Percentiles rank a stretch among this genome's conserved stretches.
phyloP scores from a whole-genome alignment of 1,284 basidiomycete species.

The Abortiporus biennis region DNA sequence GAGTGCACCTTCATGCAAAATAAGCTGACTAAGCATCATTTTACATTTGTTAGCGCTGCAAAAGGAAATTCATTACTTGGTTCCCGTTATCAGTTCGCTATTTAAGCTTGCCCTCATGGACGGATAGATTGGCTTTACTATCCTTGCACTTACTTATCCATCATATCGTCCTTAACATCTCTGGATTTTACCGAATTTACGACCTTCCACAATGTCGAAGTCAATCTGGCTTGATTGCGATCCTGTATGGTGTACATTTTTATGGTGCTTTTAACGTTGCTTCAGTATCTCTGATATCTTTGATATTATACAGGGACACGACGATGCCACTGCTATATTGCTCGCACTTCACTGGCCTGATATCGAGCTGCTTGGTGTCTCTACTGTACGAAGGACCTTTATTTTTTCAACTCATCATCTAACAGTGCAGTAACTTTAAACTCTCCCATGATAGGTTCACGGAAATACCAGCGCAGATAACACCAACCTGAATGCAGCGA shows the following conservation, averaged over 20 bases:
- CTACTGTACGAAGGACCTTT: conserved; percentile 46
- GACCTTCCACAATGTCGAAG: too few species aligned
- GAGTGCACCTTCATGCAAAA: too few species aligned
- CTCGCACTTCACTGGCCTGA: conserved; percentile 60
- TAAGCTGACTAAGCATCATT: too few species aligned
- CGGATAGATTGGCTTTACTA: too few species aligned
- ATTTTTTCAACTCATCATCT: neutral
- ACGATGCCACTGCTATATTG: conserved; percentile 78
- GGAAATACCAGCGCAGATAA: conserved; percentile 64
- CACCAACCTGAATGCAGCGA: conserved; percentile 68
- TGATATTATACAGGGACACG: conserved; percentile 69
- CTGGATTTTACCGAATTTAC: too few species aligned
- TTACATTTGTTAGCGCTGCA: too few species aligned
- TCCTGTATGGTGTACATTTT: conserved; percentile 32
- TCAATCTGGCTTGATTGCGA: conserved; percentile 52
- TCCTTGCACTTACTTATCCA: too few species aligned
- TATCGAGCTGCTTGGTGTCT: conserved; percentile 70
- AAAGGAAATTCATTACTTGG: too few species aligned
- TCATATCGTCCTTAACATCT: too few species aligned
- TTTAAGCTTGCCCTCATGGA: too few species aligned
- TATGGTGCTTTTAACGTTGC: neutral
- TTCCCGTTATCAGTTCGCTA: too few species aligned
- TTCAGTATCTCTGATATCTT: neutral
- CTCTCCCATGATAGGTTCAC: conserved; percentile 74
- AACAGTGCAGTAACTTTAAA: neutral